These are phyloP conservation scores for Tulasnella sp. DNA, from an alignment of 768 basidiomycete genomes.

Conservation along the genomic window DNA sequence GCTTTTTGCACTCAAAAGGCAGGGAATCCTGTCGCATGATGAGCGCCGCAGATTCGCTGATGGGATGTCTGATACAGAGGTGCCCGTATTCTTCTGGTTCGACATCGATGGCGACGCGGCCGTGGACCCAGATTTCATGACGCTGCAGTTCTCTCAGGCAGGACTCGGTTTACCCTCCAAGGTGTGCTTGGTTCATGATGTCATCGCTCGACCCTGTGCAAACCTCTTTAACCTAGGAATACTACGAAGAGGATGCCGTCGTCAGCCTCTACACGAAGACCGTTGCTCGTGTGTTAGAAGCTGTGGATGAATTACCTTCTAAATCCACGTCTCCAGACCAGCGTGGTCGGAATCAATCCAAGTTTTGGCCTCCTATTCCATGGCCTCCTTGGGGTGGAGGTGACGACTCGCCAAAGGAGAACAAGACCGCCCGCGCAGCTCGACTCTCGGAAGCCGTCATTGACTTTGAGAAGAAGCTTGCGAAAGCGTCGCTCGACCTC, in stretches of 20 bases:
- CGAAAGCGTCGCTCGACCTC: conserved; percentile 65
- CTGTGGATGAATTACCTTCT: conserved; percentile 35
- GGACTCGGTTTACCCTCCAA: conserved; percentile 76
- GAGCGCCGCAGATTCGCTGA: too few species aligned
- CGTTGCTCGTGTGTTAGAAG: conserved; percentile 50
- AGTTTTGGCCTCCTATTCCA: conserved; percentile 21
- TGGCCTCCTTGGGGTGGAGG: conserved; percentile 51
- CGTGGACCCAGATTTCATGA: conserved; percentile 74
- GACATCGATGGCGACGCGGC: conserved; percentile 81
- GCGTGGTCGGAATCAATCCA: conserved; percentile 27
- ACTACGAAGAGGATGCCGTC: conserved; percentile 67
- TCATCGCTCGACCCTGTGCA: background rate
- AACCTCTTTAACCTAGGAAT: conserved; percentile 47
- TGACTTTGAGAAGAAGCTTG: conserved; percentile 64
- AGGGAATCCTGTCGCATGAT: conserved; percentile 22
- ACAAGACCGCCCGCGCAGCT: conserved; percentile 42
- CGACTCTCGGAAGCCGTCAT: conserved; percentile 61
- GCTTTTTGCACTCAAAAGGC: conserved; percentile 83
- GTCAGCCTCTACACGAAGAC: conserved; percentile 58
- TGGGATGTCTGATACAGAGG: conserved; percentile 36
- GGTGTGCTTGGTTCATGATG: conserved; percentile 30
- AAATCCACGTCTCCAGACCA: conserved; percentile 16
- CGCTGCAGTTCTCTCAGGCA: conserved; percentile 75
- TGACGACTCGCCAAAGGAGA: conserved; percentile 39
- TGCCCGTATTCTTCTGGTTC: conserved; percentile 68